phyloP scores from a whole-genome alignment of 352 stramenopile genomes.

The Blastocystis sp. region DNA sequence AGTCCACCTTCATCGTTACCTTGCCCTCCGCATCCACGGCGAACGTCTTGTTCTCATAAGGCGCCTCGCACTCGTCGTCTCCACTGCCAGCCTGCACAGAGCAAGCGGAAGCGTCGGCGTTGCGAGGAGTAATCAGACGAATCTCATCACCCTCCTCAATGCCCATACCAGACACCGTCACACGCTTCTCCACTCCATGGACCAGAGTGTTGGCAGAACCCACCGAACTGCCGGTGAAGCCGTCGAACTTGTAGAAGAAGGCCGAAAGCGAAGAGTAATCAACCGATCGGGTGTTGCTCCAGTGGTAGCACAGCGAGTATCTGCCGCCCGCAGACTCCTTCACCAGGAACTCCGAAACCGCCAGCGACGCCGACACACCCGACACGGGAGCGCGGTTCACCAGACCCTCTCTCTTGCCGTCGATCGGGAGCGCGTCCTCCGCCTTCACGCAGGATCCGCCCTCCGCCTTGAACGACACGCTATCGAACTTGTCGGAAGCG shows the following conservation, averaged over 20 bases:
- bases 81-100: background rate
- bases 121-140: constrained; percentile 32
- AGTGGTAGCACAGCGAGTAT: constrained; percentile 37
- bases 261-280: background rate
- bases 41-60: constrained; percentile 50
- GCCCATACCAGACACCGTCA: constrained; percentile 16
- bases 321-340: background rate
- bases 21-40: background rate
- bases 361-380: background rate
- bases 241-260: constrained; percentile 2
- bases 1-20: constrained; percentile 19
- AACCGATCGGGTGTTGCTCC: background rate
- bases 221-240: background rate
- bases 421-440: background rate
- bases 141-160: constrained; percentile 23
- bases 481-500: background rate
- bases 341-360: constrained; percentile 21
- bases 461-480: constrained; percentile 7
- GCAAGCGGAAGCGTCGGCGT: background rate
- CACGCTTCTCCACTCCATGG: background rate
- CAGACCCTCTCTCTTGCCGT: background rate
- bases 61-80: constrained; percentile 19
- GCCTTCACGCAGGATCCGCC: background rate
- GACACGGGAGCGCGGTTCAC: background rate
- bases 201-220: background rate